phyloP scores from a whole-genome alignment of 2,329 filamentous ascomycete genomes.

The Aureobasidium sp. region DNA sequence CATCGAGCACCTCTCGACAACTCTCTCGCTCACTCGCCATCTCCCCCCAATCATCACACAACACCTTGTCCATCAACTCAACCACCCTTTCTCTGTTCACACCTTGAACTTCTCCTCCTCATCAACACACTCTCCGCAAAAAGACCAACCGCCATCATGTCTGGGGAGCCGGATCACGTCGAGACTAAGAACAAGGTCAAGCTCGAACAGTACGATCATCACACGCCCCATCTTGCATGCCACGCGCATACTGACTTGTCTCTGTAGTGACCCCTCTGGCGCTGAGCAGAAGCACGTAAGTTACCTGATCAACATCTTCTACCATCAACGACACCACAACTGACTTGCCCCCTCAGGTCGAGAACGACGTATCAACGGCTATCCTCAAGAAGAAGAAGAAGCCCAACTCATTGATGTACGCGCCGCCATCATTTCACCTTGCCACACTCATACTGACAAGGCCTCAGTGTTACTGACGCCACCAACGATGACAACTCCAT shows the following conservation, averaged over 20 bases:
- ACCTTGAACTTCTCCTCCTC: not conserved
- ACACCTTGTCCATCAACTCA: conserved; percentile 4
- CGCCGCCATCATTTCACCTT: conserved; percentile 17
- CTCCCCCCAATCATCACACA: not conserved
- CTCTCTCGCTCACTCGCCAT: conserved; percentile 6
- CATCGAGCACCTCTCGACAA: not conserved
- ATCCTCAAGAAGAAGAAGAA: conserved; percentile 99
- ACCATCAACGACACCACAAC: conserved; percentile 14
- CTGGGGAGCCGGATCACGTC: conserved; percentile 40
- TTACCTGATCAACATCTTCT: conserved; percentile 16
- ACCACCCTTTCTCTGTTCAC: not conserved
- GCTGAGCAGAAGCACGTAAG: conserved; percentile 76
- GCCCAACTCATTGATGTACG: conserved; percentile 95
- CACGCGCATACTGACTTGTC: conserved; percentile 38
- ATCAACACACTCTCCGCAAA: not conserved
- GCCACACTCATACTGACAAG: conserved; percentile 4
- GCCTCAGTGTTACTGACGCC: conserved; percentile 89
- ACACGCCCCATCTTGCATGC: conserved; percentile 10
- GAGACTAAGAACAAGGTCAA: conserved; percentile 39
- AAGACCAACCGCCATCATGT: conserved; percentile 30
- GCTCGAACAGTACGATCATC: conserved; percentile 33
- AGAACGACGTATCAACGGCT: conserved; percentile 86
- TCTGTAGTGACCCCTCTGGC: conserved; percentile 72
- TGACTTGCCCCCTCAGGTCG: conserved; percentile 40
- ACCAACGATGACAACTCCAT: conserved; percentile 99